These are phyloP conservation scores for Trametes meyenii DNA, from an alignment of 768 basidiomycete species.

Conservation along the genomic window DNA sequence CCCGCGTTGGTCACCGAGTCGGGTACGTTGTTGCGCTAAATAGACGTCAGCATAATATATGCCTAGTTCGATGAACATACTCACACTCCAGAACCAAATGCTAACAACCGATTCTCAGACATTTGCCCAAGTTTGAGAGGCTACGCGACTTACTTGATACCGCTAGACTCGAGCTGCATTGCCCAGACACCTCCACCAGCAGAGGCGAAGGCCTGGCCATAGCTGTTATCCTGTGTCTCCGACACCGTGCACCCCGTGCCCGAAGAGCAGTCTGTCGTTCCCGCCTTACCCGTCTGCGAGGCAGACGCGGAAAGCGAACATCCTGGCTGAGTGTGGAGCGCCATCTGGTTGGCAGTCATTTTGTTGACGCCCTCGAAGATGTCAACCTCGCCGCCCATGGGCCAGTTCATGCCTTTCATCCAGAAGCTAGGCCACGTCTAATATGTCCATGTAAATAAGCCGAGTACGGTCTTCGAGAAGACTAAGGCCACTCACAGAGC, in stretches of 20 bases:
- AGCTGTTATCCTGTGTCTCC: slow-evolving; percentile 42
- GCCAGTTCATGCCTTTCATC: slow-evolving; percentile 41
- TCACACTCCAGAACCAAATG: slow-evolving; percentile 54
- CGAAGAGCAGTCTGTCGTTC: slow-evolving; percentile 35
- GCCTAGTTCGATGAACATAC: not conserved
- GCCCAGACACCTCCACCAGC: slow-evolving; percentile 68
- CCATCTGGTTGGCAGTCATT: slow-evolving; percentile 53
- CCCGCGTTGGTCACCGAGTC: slow-evolving; percentile 36
- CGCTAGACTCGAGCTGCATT: slow-evolving; percentile 63
- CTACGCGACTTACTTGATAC: slow-evolving; percentile 42
- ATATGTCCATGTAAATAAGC: no score
- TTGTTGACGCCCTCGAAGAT: slow-evolving; percentile 57
- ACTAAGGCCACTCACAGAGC: slow-evolving; percentile 41
- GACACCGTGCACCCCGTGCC: slow-evolving; percentile 25
- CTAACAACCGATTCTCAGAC: slow-evolving; percentile 25
- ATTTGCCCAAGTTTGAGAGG: not conserved
- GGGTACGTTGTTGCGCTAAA: slow-evolving; percentile 44
- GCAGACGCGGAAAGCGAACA: slow-evolving; percentile 37
- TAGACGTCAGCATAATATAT: not conserved
- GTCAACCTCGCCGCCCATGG: slow-evolving; percentile 41
- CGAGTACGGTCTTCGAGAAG: no score
- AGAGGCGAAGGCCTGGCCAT: slow-evolving; percentile 42
- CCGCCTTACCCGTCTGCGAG: slow-evolving; percentile 36
- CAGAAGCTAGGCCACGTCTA: slow-evolving; percentile 34
- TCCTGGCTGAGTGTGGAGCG: slow-evolving; percentile 50